phyloP scores from a whole-genome alignment of 2,329 filamentous ascomycete species.

The Paecilomyces variotii region DNA sequence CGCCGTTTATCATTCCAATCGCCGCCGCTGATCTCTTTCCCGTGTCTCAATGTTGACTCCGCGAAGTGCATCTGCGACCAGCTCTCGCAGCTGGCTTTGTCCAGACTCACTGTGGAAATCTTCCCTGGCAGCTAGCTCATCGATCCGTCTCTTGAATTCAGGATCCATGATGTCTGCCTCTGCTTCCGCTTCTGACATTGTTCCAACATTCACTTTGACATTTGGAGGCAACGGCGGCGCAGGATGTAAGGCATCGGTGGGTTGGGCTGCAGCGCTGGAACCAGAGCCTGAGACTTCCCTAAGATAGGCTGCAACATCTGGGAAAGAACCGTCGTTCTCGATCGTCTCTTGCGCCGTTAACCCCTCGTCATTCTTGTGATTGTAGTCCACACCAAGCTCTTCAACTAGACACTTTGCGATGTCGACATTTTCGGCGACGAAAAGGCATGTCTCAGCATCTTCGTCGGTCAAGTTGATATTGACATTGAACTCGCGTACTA shows the following conservation, averaged over 20 bases:
- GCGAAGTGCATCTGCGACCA: slow-evolving; percentile 72
- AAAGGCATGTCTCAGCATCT: slow-evolving; percentile 89
- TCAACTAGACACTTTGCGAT: slow-evolving; percentile 74
- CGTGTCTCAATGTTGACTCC: slow-evolving; percentile 54
- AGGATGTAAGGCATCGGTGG: slow-evolving; percentile 29
- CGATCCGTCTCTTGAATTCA: slow-evolving; percentile 77
- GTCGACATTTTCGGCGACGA: slow-evolving; percentile 75
- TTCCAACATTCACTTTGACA: slow-evolving; percentile 68
- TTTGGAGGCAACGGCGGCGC: slow-evolving; percentile 65
- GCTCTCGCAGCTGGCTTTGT: slow-evolving; percentile 66
- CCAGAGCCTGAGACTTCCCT: slow-evolving; percentile 27
- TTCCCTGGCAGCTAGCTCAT: slow-evolving; percentile 73
- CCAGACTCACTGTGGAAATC: slow-evolving; percentile 77
- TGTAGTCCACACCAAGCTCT: slow-evolving; percentile 65
- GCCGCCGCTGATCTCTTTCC: slow-evolving; percentile 57
- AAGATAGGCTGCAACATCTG: slow-evolving; percentile 67
- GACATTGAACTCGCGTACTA: slow-evolving; percentile 70
- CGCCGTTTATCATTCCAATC: slow-evolving; percentile 44
- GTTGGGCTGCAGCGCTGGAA: slow-evolving; percentile 14
- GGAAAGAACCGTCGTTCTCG: slow-evolving; percentile 67
- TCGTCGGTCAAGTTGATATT: slow-evolving; percentile 78
- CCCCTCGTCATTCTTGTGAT: slow-evolving; percentile 62
- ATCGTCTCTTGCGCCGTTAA: slow-evolving; percentile 77
- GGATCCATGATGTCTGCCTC: slow-evolving; percentile 63
- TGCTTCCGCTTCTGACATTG: slow-evolving; percentile 52